Evolutionary conservation across 805 yeast genomes (phyloP).

Genomic region (Metschnikowia henanensis): DNA sequence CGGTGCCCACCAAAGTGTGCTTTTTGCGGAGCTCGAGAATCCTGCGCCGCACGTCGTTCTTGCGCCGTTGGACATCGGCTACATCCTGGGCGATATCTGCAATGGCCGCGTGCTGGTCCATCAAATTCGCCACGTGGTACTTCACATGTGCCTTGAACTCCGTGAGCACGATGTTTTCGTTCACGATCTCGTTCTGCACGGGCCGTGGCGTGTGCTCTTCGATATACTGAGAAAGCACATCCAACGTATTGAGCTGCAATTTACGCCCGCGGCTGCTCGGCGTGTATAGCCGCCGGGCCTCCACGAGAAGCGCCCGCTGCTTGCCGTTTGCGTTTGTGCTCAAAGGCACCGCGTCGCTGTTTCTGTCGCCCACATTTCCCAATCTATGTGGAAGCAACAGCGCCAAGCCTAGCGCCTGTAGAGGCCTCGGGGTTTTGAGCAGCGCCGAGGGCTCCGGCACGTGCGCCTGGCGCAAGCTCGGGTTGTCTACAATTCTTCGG

Average conservation of each 20-base stretch:
- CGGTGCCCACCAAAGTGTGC: constrained; percentile 34
- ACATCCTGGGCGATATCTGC: constrained; percentile 32
- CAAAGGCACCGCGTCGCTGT: constrained; percentile 8
- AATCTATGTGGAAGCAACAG: constrained; percentile 10
- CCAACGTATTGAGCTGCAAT: constrained; percentile 32
- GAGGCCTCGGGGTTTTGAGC: constrained; percentile 9
- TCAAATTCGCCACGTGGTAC: constrained; percentile 29
- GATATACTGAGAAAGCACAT: constrained; percentile 36
- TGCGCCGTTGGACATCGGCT: constrained; percentile 28
- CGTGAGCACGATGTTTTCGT: constrained; percentile 26
- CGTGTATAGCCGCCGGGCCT: constrained; percentile 28
- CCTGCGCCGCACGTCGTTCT: constrained; percentile 30
- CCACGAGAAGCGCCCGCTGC: constrained; percentile 31
- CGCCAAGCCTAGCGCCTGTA: constrained; percentile 12
- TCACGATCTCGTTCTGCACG: constrained; percentile 16
- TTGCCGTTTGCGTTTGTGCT: constrained; percentile 21
- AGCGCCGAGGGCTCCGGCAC: constrained; percentile 3
- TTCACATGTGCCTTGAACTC: constrained; percentile 33
- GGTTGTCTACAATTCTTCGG: constrained; percentile 16
- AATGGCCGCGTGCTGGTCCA: constrained; percentile 37
- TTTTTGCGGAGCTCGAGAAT: constrained; percentile 30
- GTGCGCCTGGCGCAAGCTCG: constrained; percentile 12
- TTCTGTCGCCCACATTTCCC: neutral
- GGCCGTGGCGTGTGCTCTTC: constrained; percentile 27
- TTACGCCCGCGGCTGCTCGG: constrained; percentile 25